These are phyloP conservation scores for Scedosporium boydii DNA, from an alignment of 2,329 filamentous ascomycete species.

Conservation along the genomic window DNA sequence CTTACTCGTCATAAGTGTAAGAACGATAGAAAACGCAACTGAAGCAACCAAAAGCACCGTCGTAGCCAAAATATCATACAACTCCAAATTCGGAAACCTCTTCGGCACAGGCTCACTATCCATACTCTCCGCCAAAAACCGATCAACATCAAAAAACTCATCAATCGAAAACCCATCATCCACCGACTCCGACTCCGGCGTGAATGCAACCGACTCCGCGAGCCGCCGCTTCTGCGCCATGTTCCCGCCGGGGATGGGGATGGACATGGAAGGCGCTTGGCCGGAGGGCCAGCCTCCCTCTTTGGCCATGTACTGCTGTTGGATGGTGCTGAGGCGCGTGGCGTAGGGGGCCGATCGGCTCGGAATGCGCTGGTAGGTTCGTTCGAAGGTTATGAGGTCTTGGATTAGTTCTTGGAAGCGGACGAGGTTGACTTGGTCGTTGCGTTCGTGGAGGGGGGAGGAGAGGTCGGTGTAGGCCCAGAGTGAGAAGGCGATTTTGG, in stretches of 20 bases:
- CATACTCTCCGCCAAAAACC: slow-evolving; percentile 4
- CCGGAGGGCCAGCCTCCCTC: neutral
- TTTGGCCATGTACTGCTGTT: slow-evolving; percentile 4
- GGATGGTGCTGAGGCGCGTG: slow-evolving; percentile 8
- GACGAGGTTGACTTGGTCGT: slow-evolving; percentile 7
- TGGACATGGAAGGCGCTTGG: neutral
- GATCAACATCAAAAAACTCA: slow-evolving; percentile 5
- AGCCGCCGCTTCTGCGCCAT: neutral
- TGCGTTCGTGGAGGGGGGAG: neutral
- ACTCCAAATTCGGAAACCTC: slow-evolving; percentile 1
- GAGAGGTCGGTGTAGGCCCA: slow-evolving; percentile 12
- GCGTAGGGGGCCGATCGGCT: slow-evolving; percentile 1
- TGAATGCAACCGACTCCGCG: neutral
- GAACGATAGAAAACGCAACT: slow-evolving; percentile 9
- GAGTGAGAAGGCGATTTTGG: slow-evolving; percentile 13
- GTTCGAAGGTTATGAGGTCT: slow-evolving; percentile 12
- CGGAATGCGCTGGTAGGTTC: neutral
- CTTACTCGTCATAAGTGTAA: slow-evolving; percentile 9
- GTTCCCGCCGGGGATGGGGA: neutral
- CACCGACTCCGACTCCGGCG: neutral
- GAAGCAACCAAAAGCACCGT: slow-evolving; percentile 12
- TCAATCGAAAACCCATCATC: slow-evolving; percentile 1
- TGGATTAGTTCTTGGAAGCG: slow-evolving; percentile 15
- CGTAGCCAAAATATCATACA: slow-evolving; percentile 9
- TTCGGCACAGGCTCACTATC: neutral